Base-by-base conservation (phyloP, 768 basidiomycete species). In the Sporobolomyces roseus region DNA sequence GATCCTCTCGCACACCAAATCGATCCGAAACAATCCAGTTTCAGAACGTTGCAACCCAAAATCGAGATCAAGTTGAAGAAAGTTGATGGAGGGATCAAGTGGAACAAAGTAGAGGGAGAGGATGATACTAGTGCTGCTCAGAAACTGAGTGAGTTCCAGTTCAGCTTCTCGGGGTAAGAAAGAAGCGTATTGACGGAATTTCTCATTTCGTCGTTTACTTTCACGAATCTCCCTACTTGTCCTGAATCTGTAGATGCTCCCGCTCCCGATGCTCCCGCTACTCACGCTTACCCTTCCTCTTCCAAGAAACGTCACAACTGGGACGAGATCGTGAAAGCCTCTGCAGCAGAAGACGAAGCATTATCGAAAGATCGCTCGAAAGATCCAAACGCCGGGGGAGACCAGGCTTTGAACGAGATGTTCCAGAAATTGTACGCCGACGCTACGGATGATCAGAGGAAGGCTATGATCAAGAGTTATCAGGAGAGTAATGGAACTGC, bases 401-500 rank as follows among this genome's bases (percentile, higher is more conserved):
- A 96, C 78, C 84, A 81, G 65, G 85, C 89, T 8, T 83, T 96
- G 65, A 94, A 97, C 79, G 76, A 82, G 33, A 90, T 94, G 81
- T 78, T 78, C 68, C 74, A 78, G 45, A 74, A 90, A 81, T 85
- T 99, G 70, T 99, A 88, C 75, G 83, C 84, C 9, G 90, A 89
- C 77, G 89, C 93, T 30, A 92, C 96, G 74, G 90, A 92, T 0
- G 90, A 99, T 75, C 91, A 93, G 19, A 86, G 83, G 75, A 84
- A 87, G 43, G 96, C 96, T 4, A 99, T 99, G 93, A 86, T 97
- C 87, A 99, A 99, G 84, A 93, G 91, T 77, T 97, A 90, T 78
- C 83, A 84, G 68, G 94, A 99, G 81, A 91, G 90, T 73, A 92
- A 92, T 10, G 96, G 96, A 12, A 99, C 96, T 13, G 88, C 91